Evolutionary conservation across 2,329 filamentous ascomycete species (phyloP), one percentile per base, ranked within the genome.

Genomic region (Cylindrodendrum hubeiense): DNA sequence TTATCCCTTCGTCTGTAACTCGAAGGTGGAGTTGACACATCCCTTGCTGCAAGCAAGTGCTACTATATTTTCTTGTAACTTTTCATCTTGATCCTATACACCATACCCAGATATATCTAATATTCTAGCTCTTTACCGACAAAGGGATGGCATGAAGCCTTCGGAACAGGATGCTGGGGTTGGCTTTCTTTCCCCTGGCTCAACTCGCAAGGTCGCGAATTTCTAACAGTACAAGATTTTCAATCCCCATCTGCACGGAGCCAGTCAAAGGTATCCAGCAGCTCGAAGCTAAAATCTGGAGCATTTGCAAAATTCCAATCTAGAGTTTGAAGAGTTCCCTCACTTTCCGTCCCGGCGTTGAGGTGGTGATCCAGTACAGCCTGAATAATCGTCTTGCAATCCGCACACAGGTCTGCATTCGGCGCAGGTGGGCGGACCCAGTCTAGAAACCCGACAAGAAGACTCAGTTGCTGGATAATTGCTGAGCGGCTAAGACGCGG

Each of bases 401-500:
- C 76, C 13, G 72, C 75, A 67, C 84, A 86, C 4, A 87, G 74
- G 13, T 82, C 79, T 5, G 80, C 82, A 33, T 87, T 87, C 2
- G 84, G 83, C 0, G 82, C 82, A 3, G 79, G 79, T 0, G 83
- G 83, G 3, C 79, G 78, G 2, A 87, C 78, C 85, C 85, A 87
- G 60, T 85, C 83, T 4, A 87, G 76, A 53, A 86, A 87, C 0
- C 82, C 84, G 2, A 86, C 79, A 0, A 87, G 75, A 0, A 87
- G 80, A 61, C 82, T 85, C 3, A 87, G 77, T 57, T 86, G 83
- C 69, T 86, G 84, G 9, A 86, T 81, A 28, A 86, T 82, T 54
- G 78, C 77, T 0, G 83, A 85, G 2, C 82, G 79, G 21, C 76
- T 74, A 2, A 77, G 60, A 24, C 72, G 70, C 22, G 70, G 65